phyloP scores from a whole-genome alignment of 1,139 yeast genomes.

The Magnusiomyces sp. region DNA sequence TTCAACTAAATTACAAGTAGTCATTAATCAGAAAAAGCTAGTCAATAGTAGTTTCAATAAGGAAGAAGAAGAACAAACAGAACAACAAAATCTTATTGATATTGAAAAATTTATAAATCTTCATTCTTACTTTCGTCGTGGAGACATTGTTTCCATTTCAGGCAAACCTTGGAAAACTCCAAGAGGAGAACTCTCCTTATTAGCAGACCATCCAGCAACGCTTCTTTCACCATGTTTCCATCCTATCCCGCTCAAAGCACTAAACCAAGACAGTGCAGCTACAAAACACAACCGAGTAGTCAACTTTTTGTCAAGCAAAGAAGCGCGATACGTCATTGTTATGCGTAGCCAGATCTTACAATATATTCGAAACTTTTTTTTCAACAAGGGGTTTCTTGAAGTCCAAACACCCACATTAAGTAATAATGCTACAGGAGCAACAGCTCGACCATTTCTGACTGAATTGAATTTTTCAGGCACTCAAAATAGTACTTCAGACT shows the following conservation, averaged over 20 bases:
- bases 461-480: constrained; percentile 40
- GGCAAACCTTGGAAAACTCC: constrained; percentile 73
- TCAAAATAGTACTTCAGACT: constrained; percentile 12
- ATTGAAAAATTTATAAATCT: constrained; percentile 38
- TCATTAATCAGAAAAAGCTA: constrained; percentile 44
- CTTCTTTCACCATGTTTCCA: constrained; percentile 63
- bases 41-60: no score
- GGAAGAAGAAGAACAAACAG: no score
- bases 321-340: constrained; percentile 42
- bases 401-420: constrained; percentile 83
- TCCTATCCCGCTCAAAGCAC: constrained; percentile 49
- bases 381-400: constrained; percentile 54
- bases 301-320: constrained; percentile 57
- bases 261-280: constrained; percentile 42
- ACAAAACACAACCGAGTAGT: constrained; percentile 62
- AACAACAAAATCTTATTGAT: constrained; percentile 25
- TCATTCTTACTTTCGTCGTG: constrained; percentile 49
- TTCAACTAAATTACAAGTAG: constrained; percentile 45
- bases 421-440: constrained; percentile 71
- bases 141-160: constrained; percentile 56
- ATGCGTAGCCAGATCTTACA: constrained; percentile 48
- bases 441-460: constrained; percentile 75
- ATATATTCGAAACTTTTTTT: constrained; percentile 50
- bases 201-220: constrained; percentile 41
- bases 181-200: constrained; percentile 69